These are phyloP conservation scores for Tubosaeta brunneosetosa DNA, from an alignment of 768 basidiomycete genomes.

Conservation along the genomic window DNA sequence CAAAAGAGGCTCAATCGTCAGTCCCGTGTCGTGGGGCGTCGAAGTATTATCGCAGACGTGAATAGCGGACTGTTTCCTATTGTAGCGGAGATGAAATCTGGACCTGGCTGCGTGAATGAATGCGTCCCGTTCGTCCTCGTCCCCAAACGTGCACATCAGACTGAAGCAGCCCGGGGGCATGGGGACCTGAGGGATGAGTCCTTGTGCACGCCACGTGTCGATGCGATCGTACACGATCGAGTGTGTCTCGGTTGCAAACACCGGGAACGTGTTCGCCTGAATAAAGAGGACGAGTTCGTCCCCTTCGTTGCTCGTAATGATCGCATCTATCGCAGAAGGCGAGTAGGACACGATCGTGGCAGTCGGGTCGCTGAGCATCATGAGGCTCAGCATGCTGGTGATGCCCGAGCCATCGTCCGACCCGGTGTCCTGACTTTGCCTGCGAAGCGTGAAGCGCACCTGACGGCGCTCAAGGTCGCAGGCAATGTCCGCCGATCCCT, in stretches of 20 bases:
- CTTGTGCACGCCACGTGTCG: constrained; percentile 20
- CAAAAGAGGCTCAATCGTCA: constrained; percentile 22
- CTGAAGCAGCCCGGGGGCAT: constrained; percentile 29
- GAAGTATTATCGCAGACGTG: constrained; percentile 15
- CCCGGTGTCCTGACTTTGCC: constrained; percentile 16
- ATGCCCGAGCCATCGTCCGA: not conserved
- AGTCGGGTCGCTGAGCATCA: not conserved
- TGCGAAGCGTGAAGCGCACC: constrained; percentile 30
- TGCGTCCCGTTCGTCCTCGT: constrained; percentile 21
- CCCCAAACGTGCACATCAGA: constrained; percentile 28
- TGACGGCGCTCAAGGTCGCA: constrained; percentile 33
- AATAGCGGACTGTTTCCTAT: constrained; percentile 5
- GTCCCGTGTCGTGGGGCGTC: not conserved
- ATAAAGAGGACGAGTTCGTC: constrained; percentile 27
- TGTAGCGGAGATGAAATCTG: constrained; percentile 19
- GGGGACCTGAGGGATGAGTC: constrained; percentile 20
- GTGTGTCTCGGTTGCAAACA: constrained; percentile 12
- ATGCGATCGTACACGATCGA: not conserved
- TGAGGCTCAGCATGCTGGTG: not conserved
- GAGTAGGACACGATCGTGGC: constrained; percentile 20
- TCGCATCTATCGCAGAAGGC: constrained; percentile 14
- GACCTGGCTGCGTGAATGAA: constrained; percentile 25
- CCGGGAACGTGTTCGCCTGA: constrained; percentile 30
- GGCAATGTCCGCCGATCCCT: constrained; percentile 29
- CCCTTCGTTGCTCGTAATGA: constrained; percentile 13